phyloP scores from a whole-genome alignment of 1,284 basidiomycete species.

The Cutaneotrichosporon sp. region DNA sequence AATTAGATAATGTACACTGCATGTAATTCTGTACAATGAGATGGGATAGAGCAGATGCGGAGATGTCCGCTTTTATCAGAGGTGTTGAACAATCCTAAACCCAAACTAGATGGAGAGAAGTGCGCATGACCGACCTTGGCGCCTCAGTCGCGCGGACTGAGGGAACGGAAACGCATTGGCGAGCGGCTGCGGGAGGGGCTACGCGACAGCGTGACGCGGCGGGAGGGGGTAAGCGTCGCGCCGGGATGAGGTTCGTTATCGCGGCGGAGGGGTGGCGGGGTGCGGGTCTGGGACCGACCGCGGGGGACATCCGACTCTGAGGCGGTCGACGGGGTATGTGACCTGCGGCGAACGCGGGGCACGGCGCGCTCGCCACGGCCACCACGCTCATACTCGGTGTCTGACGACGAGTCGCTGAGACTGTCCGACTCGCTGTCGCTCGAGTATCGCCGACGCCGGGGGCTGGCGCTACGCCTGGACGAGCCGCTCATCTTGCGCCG shows the following conservation, averaged over 20 bases:
- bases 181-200: neutral
- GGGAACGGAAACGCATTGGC: neutral
- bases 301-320: neutral
- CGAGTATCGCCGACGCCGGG: neutral
- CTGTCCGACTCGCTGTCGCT: too few relatives aligned
- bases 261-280: neutral
- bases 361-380: neutral
- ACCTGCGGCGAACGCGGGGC: neutral
- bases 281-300: neutral
- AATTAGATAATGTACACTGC: slow-evolving; percentile 1
- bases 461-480: slow-evolving; percentile 2
- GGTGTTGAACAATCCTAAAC: too few relatives aligned
- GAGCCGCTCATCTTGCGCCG: slow-evolving; percentile 11
- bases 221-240: neutral
- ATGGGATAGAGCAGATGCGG: neutral
- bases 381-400: neutral
- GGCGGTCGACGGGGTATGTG: neutral
- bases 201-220: neutral
- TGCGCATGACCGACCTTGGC: too few relatives aligned
- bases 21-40: neutral
- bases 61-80: too few relatives aligned
- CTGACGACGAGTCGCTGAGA: neutral
- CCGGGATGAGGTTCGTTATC: neutral
- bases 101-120: too few relatives aligned
- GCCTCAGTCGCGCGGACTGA: neutral